phyloP scores from a whole-genome alignment of 2,329 filamentous ascomycete genomes.

The Stenocarpella maydis region DNA sequence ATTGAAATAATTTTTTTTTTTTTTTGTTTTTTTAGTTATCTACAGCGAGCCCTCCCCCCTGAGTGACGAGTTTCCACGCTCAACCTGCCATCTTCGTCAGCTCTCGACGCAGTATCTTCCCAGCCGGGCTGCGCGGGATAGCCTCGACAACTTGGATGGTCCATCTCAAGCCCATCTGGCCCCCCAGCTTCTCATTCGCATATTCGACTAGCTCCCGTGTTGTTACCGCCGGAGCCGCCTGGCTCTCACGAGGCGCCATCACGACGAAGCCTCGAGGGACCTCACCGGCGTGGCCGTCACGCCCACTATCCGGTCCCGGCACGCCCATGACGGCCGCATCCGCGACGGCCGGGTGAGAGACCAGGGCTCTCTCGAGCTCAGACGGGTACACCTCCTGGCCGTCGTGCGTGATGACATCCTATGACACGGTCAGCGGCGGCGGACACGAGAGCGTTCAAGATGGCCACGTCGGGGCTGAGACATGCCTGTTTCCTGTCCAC shows the following conservation, averaged over 20 bases:
- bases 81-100: neutral
- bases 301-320: no score
- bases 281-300: no score
- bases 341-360: neutral
- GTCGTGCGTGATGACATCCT: neutral
- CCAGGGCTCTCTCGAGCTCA: neutral
- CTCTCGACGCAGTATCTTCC: neutral
- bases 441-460: no score
- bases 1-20: no score
- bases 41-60: neutral
- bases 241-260: neutral
- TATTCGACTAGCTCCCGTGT: neutral
- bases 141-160: neutral
- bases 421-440: neutral
- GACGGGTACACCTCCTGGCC: neutral
- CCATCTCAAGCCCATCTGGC: neutral
- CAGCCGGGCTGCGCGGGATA: neutral
- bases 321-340: neutral
- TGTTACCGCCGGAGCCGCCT: neutral
- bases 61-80: neutral
- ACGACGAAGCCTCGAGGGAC: neutral
- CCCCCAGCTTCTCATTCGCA: neutral
- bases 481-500: slow-evolving; percentile 6
- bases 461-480: no score
- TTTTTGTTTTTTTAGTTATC: no score